phyloP scores from a whole-genome alignment of 2,329 filamentous ascomycete genomes.

The Didymella keratinophila region DNA sequence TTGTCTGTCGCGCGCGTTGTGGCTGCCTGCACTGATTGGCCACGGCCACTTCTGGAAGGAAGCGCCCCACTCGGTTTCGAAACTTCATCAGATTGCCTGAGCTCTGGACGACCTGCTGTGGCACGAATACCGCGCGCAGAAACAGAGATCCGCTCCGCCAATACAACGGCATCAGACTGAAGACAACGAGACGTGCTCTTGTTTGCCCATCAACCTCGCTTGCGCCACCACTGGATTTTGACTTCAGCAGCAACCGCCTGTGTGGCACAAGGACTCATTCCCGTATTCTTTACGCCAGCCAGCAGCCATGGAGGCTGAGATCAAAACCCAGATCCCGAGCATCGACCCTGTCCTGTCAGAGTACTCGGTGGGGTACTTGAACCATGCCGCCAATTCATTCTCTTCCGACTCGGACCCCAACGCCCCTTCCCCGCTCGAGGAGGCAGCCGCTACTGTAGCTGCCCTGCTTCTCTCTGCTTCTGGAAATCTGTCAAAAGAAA shows the following conservation, averaged over 20 bases:
- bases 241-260: slow-evolving; percentile 22
- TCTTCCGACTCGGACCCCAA: slow-evolving; percentile 74
- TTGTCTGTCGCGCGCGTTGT: slow-evolving; percentile 13
- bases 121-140: slow-evolving; percentile 29
- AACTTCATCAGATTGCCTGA: slow-evolving; percentile 30
- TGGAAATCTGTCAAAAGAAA: slow-evolving; percentile 74
- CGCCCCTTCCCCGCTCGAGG: slow-evolving; percentile 77
- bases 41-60: slow-evolving; percentile 19
- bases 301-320: slow-evolving; percentile 80
- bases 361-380: slow-evolving; percentile 93
- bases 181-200: slow-evolving; percentile 26
- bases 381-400: slow-evolving; percentile 88
- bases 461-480: slow-evolving; percentile 93
- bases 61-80: slow-evolving; percentile 15
- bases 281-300: slow-evolving; percentile 27
- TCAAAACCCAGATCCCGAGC: slow-evolving; percentile 81
- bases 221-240: slow-evolving; percentile 29
- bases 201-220: slow-evolving; percentile 26
- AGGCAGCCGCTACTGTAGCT: slow-evolving; percentile 85
- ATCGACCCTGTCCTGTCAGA: slow-evolving; percentile 90
- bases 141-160: slow-evolving; percentile 31
- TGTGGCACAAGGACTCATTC: slow-evolving; percentile 30
- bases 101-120: slow-evolving; percentile 31
- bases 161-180: slow-evolving; percentile 20
- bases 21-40: slow-evolving; percentile 32